Evolutionary conservation across 2,329 filamentous ascomycete species (phyloP), one percentile per base, ranked within the genome.

Genomic region (Sporothrix curviconia): DNA sequence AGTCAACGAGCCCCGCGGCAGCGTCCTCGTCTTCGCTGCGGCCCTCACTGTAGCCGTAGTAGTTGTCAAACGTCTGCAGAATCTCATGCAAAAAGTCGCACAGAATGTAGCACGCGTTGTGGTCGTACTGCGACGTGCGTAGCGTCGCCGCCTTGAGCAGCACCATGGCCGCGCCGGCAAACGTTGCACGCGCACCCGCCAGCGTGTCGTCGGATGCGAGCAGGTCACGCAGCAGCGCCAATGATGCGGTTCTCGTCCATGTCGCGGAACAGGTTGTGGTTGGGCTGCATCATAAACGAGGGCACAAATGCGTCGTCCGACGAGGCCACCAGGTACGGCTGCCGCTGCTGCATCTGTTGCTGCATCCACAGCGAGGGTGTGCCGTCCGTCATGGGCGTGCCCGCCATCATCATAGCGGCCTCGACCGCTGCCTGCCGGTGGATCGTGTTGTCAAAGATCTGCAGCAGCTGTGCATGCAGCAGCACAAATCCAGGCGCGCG

Each of bases 201-300:
- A 76, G 67, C 0, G 72, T 66, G 0, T 72, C 71, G 14, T 78
- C 76, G 0, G 75, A 84, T 0, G 73, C 84, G 30, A 96, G 77
- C 60, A 95, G 82, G 68, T 96, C 90, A 63, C 89, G 86, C 50
- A 96, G 79, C 60, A 96, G 74, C 67, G 92, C n/a, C 85, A 56
- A 96, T 82, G 55, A 95, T 74, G 57, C 90, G 83, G 63, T 96
- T 95, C 70, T 96, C 90, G n/a, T 86, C 84, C 88, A 96, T 95
- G 51, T 84, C 83, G 63, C 87, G 84, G 64, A 88, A 78, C 51
- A 87, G 80, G 68, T 95, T 92, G 40, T 63, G 59, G 42, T 55
- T 74, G 37, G 74, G 76, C 9, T 85, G 80, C 12, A 85, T 78
- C 49, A 61, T 40, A 17, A 59, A 25, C 36, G 89, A 73, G 0